Conservation (phyloP, 352 stramenopile genomes). For the Phytophthora meadii region DNA sequence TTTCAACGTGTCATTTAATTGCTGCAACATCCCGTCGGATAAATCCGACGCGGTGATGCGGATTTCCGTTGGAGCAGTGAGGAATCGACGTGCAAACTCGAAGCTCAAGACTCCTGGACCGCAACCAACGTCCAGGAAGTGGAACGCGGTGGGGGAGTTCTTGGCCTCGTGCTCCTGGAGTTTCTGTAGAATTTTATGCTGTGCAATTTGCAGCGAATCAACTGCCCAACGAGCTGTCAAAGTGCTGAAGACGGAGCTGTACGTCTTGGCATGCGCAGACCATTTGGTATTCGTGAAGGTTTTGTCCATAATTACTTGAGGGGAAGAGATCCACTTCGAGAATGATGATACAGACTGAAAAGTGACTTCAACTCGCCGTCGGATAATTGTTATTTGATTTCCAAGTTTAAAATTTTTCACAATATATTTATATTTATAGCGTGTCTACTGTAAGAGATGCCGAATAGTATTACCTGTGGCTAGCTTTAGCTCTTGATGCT, state of each 20-base stretch:
- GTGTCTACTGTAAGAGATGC: not conserved
- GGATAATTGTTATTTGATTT: too few relatives aligned
- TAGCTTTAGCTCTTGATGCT: not conserved
- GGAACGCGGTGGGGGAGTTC: conserved; percentile 13
- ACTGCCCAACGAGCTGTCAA: conserved; percentile 29
- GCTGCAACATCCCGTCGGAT: conserved; percentile 48
- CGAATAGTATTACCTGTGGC: conserved; percentile 13
- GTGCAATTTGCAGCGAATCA: conserved; percentile 40
- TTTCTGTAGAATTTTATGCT: conserved; percentile 27
- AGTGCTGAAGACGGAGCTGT: conserved; percentile 29
- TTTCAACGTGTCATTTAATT: conserved; percentile 33
- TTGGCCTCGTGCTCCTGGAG: conserved; percentile 33
- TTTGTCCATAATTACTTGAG: conserved; percentile 32
- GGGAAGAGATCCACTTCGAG: not conserved
- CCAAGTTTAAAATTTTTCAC: too few relatives aligned
- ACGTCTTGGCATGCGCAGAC: conserved; percentile 40
- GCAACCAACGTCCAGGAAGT: conserved; percentile 49
- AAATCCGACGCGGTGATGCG: conserved; percentile 53
- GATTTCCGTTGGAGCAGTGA: conserved; percentile 16
- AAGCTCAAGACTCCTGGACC: conserved; percentile 43
- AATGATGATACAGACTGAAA: not conserved
- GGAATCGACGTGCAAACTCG: conserved; percentile 44
- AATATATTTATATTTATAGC: too few relatives aligned
- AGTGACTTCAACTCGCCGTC: too few relatives aligned
- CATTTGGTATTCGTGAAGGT: conserved; percentile 40